A percentile compares a stretch with the other conserved stretches of the same genome.
Conservation (phyloP, 1,139 yeast genomes). For the Yarrowia galli region DNA sequence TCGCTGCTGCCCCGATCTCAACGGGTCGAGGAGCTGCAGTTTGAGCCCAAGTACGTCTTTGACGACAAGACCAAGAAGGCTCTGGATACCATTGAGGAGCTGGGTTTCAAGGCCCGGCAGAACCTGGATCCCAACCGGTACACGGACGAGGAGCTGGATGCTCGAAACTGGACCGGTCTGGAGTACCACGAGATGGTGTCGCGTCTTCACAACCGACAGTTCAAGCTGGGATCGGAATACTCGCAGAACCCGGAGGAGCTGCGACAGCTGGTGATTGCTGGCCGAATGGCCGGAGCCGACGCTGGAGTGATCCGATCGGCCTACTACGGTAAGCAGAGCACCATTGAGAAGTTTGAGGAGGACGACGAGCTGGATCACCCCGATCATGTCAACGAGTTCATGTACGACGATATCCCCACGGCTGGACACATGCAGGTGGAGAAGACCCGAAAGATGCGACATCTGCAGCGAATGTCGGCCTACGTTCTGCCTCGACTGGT, state of each 20-base stretch:
- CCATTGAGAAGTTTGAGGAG: slow-evolving; percentile 34
- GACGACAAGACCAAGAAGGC: slow-evolving; percentile 40
- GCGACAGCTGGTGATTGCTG: slow-evolving; percentile 19
- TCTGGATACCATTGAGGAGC: slow-evolving; percentile 28
- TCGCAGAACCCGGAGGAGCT: slow-evolving; percentile 12
- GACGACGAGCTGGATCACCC: slow-evolving; percentile 42
- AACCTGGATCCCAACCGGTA: slow-evolving; percentile 8
- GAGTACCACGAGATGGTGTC: slow-evolving; percentile 19
- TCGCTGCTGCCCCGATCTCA: slow-evolving; percentile 40
- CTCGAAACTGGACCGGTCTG: slow-evolving; percentile 20
- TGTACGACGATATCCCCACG: slow-evolving; percentile 67
- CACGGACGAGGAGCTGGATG: slow-evolving; percentile 36
- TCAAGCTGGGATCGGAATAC: slow-evolving; percentile 18
- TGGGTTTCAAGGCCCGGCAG: slow-evolving; percentile 16
- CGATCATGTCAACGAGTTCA: slow-evolving; percentile 52
- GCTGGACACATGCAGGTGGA: slow-evolving; percentile 66
- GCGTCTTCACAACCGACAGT: slow-evolving; percentile 25
- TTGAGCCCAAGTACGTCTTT: slow-evolving; percentile 34
- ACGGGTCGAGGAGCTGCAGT: slow-evolving; percentile 40
- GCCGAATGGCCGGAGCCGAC: slow-evolving; percentile 22
- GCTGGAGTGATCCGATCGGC: slow-evolving; percentile 16
- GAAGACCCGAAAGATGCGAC: slow-evolving; percentile 65
- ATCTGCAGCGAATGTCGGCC: slow-evolving; percentile 81
- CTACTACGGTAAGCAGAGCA: slow-evolving; percentile 20
- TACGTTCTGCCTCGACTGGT: slow-evolving; percentile 88